Percentiles rank a stretch among this genome's conserved stretches.
Evolutionary conservation across 2,329 filamentous ascomycete genomes (phyloP).

Genomic region (Aspergillus ibericus): DNA sequence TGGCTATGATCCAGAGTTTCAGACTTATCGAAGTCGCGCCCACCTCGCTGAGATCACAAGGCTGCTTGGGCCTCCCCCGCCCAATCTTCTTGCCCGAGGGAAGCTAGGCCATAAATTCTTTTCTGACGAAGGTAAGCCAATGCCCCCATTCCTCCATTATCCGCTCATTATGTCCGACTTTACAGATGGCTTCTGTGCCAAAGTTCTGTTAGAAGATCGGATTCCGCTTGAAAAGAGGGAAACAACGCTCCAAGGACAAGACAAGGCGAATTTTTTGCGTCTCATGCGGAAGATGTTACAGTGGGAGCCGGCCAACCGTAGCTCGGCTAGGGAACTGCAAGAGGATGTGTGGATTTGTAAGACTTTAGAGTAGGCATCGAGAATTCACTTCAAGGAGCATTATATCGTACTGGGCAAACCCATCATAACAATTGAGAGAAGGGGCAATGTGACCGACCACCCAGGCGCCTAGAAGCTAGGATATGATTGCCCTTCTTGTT

Average conservation of each 20-base stretch:
- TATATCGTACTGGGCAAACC: too few relatives aligned
- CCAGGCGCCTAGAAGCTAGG: too few relatives aligned
- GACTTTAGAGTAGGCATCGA: too few relatives aligned
- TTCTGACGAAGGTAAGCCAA: slow-evolving; percentile 33
- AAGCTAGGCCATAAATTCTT: slow-evolving; percentile 42
- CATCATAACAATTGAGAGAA: too few relatives aligned
- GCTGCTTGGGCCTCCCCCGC: slow-evolving; percentile 46
- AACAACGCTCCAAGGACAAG: slow-evolving; percentile 35
- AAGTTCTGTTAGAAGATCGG: slow-evolving; percentile 18
- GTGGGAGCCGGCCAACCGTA: slow-evolving; percentile 35
- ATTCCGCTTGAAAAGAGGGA: slow-evolving; percentile 41
- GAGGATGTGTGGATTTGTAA: slow-evolving; percentile 30
- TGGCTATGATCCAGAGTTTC: slow-evolving; percentile 39
- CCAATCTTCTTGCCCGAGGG: slow-evolving; percentile 35
- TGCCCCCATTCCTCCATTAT: neutral
- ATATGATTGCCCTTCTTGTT: too few relatives aligned
- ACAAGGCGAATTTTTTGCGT: slow-evolving; percentile 32
- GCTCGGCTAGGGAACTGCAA: slow-evolving; percentile 30
- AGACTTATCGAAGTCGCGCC: slow-evolving; percentile 45
- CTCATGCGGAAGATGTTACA: slow-evolving; percentile 40
- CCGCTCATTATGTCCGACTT: slow-evolving; percentile 6
- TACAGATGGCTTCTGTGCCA: slow-evolving; percentile 28
- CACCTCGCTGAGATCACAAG: slow-evolving; percentile 53
- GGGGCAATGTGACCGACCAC: too few relatives aligned
- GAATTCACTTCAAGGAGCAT: too few relatives aligned